Conservation (phyloP, 805 yeast species). For the Hermanozyma aechmeae region DNA sequence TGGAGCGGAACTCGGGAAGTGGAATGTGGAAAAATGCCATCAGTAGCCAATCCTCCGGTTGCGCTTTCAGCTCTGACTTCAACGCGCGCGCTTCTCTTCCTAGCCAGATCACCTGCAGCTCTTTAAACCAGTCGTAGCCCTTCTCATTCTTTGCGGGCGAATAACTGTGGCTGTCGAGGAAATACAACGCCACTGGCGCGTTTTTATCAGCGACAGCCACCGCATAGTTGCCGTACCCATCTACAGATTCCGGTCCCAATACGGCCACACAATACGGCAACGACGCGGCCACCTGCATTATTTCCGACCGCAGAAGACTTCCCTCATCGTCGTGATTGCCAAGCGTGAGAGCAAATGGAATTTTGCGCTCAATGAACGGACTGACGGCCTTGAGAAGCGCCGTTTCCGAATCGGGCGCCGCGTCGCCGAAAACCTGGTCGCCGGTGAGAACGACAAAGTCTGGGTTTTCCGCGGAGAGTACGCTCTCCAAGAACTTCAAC, state of each 20-base stretch:
- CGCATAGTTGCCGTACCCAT: conserved; percentile 80
- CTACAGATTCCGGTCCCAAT: conserved; percentile 56
- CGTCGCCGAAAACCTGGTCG: conserved; percentile 81
- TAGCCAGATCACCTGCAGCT: conserved; percentile 54
- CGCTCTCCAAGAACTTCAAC: conserved; percentile 44
- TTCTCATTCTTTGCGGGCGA: conserved; percentile 59
- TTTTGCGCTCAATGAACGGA: conserved; percentile 56
- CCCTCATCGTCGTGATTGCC: conserved; percentile 97
- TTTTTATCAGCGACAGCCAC: background rate
- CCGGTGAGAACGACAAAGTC: conserved; percentile 84
- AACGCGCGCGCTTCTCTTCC: conserved; percentile 14
- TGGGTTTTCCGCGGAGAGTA: conserved; percentile 70
- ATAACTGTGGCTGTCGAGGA: conserved; percentile 79
- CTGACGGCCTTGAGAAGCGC: conserved; percentile 67
- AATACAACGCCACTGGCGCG: conserved; percentile 53
- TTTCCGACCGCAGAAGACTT: conserved; percentile 44
- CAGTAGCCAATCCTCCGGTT: conserved; percentile 41
- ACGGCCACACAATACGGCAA: conserved; percentile 64
- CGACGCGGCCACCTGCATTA: conserved; percentile 45
- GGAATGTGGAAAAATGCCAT: conserved; percentile 97
- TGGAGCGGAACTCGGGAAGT: conserved; percentile 67
- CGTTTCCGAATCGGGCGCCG: conserved; percentile 72
- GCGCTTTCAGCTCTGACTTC: conserved; percentile 18
- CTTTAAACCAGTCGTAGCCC: conserved; percentile 84
- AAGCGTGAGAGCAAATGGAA: conserved; percentile 79